These are phyloP conservation scores for Claviceps africana DNA, from an alignment of 2,329 filamentous ascomycete species.

Conservation along the genomic window DNA sequence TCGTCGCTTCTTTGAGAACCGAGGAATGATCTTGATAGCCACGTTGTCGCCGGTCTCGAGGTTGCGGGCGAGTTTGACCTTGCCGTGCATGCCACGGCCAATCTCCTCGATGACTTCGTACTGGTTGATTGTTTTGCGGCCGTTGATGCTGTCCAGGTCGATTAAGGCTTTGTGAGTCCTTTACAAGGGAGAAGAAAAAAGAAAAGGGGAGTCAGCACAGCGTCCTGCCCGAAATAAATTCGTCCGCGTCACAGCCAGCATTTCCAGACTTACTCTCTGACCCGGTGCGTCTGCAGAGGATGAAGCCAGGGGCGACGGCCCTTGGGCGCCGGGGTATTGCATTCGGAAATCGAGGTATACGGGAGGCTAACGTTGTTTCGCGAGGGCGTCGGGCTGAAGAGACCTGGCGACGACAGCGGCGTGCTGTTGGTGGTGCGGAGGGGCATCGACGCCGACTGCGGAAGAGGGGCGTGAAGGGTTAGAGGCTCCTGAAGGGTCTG, in stretches of 20 bases:
- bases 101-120: constrained; percentile 97
- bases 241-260: neutral
- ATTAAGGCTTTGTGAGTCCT: constrained; percentile 84
- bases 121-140: constrained; percentile 92
- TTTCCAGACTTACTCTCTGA: constrained; percentile 54
- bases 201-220: neutral
- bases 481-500: constrained; percentile 7
- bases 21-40: constrained; percentile 96
- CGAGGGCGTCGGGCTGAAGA: constrained; percentile 39
- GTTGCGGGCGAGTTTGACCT: constrained; percentile 88
- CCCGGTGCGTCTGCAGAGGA: constrained; percentile 56
- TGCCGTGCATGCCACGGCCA: constrained; percentile 88
- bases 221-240: neutral
- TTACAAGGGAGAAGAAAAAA: neutral
- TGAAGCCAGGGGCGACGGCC: constrained; percentile 50
- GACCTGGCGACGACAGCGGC: constrained; percentile 45
- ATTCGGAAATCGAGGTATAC: constrained; percentile 36
- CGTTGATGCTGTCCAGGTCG: constrained; percentile 76
- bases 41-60: constrained; percentile 63
- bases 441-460: constrained; percentile 25
- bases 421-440: constrained; percentile 40
- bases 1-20: constrained; percentile 83
- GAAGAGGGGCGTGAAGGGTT: constrained; percentile 18
- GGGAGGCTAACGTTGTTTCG: constrained; percentile 25
- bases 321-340: constrained; percentile 34